phyloP scores from a whole-genome alignment of 73 alveolate genomes.

The Paraurostyla sp. region DNA sequence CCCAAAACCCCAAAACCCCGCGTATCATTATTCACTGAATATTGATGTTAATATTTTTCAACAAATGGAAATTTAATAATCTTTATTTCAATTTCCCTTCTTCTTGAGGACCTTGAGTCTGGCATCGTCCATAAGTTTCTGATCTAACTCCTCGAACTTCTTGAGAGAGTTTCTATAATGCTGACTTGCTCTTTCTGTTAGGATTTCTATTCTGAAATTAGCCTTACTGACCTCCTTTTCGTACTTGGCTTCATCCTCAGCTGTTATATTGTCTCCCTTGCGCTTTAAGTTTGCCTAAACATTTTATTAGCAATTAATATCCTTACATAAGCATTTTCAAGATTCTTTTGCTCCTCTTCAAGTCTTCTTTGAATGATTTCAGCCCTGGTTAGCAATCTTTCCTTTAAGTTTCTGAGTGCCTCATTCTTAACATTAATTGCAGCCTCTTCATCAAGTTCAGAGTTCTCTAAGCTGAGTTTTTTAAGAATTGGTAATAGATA shows the following conservation, averaged over 20 bases:
- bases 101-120: conserved; percentile 63
- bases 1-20: too few relatives aligned
- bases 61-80: too few relatives aligned
- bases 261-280: conserved; percentile 70
- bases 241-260: conserved; percentile 68
- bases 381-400: conserved; percentile 87
- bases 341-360: conserved; percentile 82
- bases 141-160: conserved; percentile 71
- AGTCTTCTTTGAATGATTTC: conserved; percentile 83
- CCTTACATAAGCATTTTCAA: conserved; percentile 76
- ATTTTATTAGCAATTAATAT: neutral
- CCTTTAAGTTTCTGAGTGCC: conserved; percentile 85
- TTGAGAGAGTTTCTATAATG: conserved; percentile 71
- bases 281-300: conserved; percentile 57
- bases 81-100: conserved; percentile 47
- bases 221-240: conserved; percentile 65
- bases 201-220: conserved; percentile 77
- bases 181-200: conserved; percentile 74
- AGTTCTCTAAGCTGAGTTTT: conserved; percentile 71
- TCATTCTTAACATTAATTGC: conserved; percentile 87
- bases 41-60: too few relatives aligned
- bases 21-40: too few relatives aligned
- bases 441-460: conserved; percentile 76
- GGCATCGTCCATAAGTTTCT: conserved; percentile 68
- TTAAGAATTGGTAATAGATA: conserved; percentile 85